Evolutionary conservation across 352 stramenopile genomes (phyloP), one percentile per base, ranked within the genome.

Genomic region (Elongisporangium anandrum): DNA sequence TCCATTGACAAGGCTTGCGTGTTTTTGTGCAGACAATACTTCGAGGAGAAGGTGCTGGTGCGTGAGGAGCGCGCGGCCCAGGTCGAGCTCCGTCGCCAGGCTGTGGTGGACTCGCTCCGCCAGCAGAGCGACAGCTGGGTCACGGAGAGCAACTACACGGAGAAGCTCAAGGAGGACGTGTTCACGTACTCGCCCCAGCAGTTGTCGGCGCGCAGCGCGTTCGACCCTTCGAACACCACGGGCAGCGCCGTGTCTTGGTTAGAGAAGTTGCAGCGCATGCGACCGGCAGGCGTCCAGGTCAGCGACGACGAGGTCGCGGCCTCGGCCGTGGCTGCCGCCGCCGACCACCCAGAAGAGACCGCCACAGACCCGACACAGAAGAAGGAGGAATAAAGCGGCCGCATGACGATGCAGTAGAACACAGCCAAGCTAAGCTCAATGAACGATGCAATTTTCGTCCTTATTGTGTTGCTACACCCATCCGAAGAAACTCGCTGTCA

Each of bases 181-280:
- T 95, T 95, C 59, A 78, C 88, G 66, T 94, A 91, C 69, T 88
- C 85, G 73, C 78, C 85, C 54, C 72, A 81, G 54, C 80, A 94
- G 66, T 78, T 84, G 52, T 85, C 75, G 53, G 64, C 74, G 38
- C 81, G 81, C 55, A 77, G 77, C 45, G 77, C 77, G 63, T 90
- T 91, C 59, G 81, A 90, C 63, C 77, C 81, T 48, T 86, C 72
- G 23, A 81, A 60, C 54, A 77, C 79, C 57, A 87, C 75, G 20
- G 78, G 77, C 57, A 90, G 78, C 58, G 83, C 85, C 50, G 70
- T 92, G 56, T 93, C 85, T 60, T 95, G 85, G 85, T 68, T 95
- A 60, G 85, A 95, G 70, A 91, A 91, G 68, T 73, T 95, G 53
- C 83, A 95, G 73, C 84, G 80, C 34, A 95, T 95, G 85, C 92